phyloP scores from a whole-genome alignment of 192 early-diverging fungal species.

The Ambispora gerdemannii region DNA sequence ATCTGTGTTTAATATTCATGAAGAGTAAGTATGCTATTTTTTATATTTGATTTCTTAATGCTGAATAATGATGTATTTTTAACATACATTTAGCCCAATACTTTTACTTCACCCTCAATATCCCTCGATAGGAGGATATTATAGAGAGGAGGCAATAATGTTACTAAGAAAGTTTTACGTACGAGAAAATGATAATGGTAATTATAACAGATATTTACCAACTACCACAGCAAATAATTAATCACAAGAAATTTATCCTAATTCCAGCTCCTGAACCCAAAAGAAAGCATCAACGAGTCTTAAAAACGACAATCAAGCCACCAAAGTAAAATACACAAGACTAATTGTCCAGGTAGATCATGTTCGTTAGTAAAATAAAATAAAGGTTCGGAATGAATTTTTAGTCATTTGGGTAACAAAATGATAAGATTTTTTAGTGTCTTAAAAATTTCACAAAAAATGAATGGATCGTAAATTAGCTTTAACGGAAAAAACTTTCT shows the following conservation, averaged over 20 bases:
- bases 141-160: slow-evolving; percentile 78
- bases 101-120: slow-evolving; percentile 47
- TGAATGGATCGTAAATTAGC: not conserved
- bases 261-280: slow-evolving; percentile 76
- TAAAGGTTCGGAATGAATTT: no score
- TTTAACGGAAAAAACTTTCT: not conserved
- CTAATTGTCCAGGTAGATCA: no score
- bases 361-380: no score
- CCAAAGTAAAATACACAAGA: not conserved
- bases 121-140: slow-evolving; percentile 64
- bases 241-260: not conserved
- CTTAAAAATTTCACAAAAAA: no score
- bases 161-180: slow-evolving; percentile 90
- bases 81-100: slow-evolving; percentile 16
- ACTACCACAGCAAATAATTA: not conserved
- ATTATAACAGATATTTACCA: slow-evolving; percentile 1
- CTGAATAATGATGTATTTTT: slow-evolving; percentile 22
- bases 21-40: slow-evolving; percentile 53
- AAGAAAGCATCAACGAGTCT: slow-evolving; percentile 77
- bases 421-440: no score
- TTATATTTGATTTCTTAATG: slow-evolving; percentile 9
- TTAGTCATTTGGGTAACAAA: no score
- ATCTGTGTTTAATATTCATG: slow-evolving; percentile 77
- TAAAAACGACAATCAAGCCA: slow-evolving; percentile 64
- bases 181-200: slow-evolving; percentile 84